Base-by-base conservation (phyloP, 345 rosid species). In the Hirschfeldia incana region DNA sequence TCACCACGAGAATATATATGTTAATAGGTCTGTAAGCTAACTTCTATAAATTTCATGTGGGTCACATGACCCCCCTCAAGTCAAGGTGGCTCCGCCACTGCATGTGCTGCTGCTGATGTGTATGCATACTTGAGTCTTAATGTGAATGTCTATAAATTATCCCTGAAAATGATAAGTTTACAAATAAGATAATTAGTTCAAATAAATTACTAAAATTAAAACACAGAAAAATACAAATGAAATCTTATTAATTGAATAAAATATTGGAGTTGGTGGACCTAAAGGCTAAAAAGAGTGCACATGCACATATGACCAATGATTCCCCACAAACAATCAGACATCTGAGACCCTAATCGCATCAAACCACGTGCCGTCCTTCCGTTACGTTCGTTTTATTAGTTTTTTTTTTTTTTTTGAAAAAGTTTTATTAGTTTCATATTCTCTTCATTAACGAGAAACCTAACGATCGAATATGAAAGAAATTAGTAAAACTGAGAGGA, bases 271-370 rank as follows among this genome's bases (percentile, higher is more conserved):
- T 21, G 69, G 82, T 78, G 77, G 63, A 49, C 37, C 81, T 55
- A 21, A 27, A 60, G 8, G 57, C 42, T 21, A 57, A 17, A 16
- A 73, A 73, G 12, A 5, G 62, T 33, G 78, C 75, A 80, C 83
- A 68, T 75, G 83, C 76, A 75, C 68, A 64, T 16, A 57, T 13
- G 28, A 62, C 79, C 74, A 73, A 74, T 74, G 83, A 74, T 69
- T 80, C 79, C 62, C 2, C 55, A 64, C 28, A 69, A 49, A 64
- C 68, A 75, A 80, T 75, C 79, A 80, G 70, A 80, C 76, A 80
- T 80, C 72, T 80, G 67, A 80, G 15, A 37, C 39, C 21, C 78
- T 46, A 73, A 67, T 67, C 34, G 73, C 72, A 75, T 75, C 79
- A 70, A 75, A 64, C 79, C 72, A 75, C 83, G 83, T 80, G 83